Base-by-base conservation (phyloP, 768 basidiomycete species). In the Boletales sp. region DNA sequence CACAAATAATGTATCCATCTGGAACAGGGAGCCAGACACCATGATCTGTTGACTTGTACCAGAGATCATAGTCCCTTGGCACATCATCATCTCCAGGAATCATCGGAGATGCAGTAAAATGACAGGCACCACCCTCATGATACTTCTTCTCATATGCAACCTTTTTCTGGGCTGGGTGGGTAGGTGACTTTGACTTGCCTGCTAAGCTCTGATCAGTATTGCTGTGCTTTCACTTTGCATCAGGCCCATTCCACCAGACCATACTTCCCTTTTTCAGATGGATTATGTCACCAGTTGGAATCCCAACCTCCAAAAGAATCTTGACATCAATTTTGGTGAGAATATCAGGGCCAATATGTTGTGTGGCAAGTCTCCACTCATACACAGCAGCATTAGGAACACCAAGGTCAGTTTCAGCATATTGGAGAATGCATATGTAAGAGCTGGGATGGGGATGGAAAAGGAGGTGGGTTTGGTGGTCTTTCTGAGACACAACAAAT, bases 31-130 rank as follows among this genome's bases (percentile, higher is more conserved):
- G 32, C 51, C 46, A 53, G 4, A 12, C 1, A 3, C 19, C 19
- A 3, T 37, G 34, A 4, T n/a, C 31, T 2, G 30, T 36, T 11
- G 30, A 48, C 5, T 15, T 11, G 17, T 49, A 49, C 2, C 10
- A 41, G 8, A 45, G 10, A 21, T 40, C 32, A 40, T 53, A 53
- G 19, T 49, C 37, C 10, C 18, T 40, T 0, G 8, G 18, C 28
- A 11, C 25, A 5, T 30, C 15, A 3, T 33, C 36, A 35, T 32
- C 33, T 3, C 18, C 38, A 11, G 18, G 8, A 2, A 15, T 18
- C 51, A 46, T 53, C 15, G 46, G 40, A 5, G 46, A 32, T 15
- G 40, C 41, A 19, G 21, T n/a, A 17, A 48, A 53, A 12, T 8
- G 18, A 2, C 33, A n/a, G n/a, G n/a, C 46, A 37, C 40, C 51